phyloP scores from a whole-genome alignment of 129 eudicot genomes.

The Artemisia argyi region DNA sequence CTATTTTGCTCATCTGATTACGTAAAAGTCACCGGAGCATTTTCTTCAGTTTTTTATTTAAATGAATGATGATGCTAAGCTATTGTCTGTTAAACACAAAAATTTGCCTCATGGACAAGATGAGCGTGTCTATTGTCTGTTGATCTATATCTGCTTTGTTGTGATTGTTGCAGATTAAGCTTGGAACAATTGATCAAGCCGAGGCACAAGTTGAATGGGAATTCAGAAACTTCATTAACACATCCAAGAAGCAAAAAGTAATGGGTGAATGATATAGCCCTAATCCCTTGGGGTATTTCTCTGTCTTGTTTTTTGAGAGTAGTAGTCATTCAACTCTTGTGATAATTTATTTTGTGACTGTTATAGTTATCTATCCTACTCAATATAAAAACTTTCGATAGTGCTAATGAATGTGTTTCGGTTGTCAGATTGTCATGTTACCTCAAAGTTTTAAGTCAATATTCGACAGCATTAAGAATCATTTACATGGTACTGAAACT shows the following conservation, averaged over 20 bases:
- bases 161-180: slow-evolving; percentile 46
- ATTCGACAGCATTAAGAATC: too few species aligned
- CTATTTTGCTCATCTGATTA: background rate
- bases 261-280: slow-evolving; percentile 46
- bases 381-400: background rate
- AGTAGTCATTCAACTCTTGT: too few species aligned
- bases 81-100: too few species aligned
- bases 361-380: background rate
- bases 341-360: background rate
- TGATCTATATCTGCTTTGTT: slow-evolving; percentile 6
- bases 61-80: background rate
- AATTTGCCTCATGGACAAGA: too few species aligned
- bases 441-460: too few species aligned
- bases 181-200: slow-evolving; percentile 76
- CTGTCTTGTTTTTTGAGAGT: too few species aligned
- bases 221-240: slow-evolving; percentile 59
- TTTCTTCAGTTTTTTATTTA: background rate
- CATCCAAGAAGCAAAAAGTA: slow-evolving; percentile 56
- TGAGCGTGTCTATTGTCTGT: too few species aligned
- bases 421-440: too few species aligned
- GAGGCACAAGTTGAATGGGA: slow-evolving; percentile 81
- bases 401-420: too few species aligned
- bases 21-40: background rate
- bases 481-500: too few species aligned
- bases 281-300: too few species aligned